Percentiles rank a stretch among this genome's conserved stretches.
Evolutionary conservation across 257 asterid species (phyloP).

Genomic region (Nyctanthes arbortristis): DNA sequence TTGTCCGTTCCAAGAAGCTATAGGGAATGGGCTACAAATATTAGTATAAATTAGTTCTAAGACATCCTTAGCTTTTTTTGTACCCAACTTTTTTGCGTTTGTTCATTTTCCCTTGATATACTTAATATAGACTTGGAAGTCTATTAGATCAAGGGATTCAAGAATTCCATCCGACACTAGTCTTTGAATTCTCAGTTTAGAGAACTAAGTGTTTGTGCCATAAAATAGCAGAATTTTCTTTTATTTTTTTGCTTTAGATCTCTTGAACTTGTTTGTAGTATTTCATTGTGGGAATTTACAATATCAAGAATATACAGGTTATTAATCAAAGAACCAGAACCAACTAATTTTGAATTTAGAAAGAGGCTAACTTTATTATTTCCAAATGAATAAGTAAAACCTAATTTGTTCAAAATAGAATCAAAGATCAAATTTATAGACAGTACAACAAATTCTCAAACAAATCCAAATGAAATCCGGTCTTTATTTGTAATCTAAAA

Average conservation of each 20-base stretch:
- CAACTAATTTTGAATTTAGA: neutral
- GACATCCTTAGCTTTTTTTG: neutral
- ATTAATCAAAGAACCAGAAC: neutral
- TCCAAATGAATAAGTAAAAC: no score
- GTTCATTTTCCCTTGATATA: constrained; percentile 15
- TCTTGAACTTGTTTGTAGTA: neutral
- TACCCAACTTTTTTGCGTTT: neutral
- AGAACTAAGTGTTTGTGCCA: constrained; percentile 1
- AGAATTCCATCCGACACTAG: neutral
- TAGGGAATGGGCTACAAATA: constrained; percentile 14
- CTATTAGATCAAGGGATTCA: neutral
- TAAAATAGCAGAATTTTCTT: neutral
- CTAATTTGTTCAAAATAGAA: neutral
- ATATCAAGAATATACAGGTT: neutral
- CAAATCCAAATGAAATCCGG: constrained; percentile 4
- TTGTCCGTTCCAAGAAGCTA: constrained; percentile 16
- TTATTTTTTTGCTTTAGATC: neutral
- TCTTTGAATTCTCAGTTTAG: neutral
- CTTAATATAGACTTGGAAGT: constrained; percentile 1
- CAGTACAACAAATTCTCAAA: constrained; percentile 1
- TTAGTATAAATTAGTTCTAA: constrained; percentile 12
- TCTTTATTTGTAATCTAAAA: neutral
- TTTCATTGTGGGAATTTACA: neutral
- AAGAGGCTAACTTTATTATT: neutral
- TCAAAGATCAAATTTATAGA: neutral